These are phyloP conservation scores for Diversispora eburnea DNA, from an alignment of 192 early-diverging fungal species.

Conservation along the genomic window DNA sequence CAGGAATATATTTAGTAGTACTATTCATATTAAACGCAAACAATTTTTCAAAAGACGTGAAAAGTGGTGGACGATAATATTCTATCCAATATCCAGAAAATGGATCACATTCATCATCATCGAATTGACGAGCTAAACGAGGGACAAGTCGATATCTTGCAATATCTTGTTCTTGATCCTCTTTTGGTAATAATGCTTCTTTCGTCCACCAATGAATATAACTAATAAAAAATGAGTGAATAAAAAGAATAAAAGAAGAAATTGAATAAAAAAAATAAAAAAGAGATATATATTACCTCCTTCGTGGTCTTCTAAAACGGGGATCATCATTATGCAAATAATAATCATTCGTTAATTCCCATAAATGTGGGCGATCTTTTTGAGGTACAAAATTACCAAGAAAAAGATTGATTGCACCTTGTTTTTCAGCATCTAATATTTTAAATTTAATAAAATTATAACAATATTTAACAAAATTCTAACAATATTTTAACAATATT, in stretches of 20 bases:
- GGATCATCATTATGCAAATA: slow-evolving; percentile 74
- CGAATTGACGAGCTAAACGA: slow-evolving; percentile 25
- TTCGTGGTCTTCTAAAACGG: slow-evolving; percentile 32
- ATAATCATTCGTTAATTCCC: slow-evolving; percentile 76
- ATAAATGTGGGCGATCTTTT: slow-evolving; percentile 55
- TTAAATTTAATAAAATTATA: not conserved
- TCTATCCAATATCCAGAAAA: slow-evolving; percentile 66
- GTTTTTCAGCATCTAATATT: slow-evolving; percentile 85
- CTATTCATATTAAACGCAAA: slow-evolving; percentile 89
- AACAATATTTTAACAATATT: not conserved
- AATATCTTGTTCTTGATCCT: slow-evolving; percentile 23
- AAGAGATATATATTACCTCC: slow-evolving; percentile 41
- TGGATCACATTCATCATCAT: slow-evolving; percentile 23
- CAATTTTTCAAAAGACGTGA: slow-evolving; percentile 71
- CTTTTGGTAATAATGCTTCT: slow-evolving; percentile 40
- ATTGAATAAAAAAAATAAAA: not conserved
- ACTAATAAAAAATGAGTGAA: slow-evolving; percentile 34
- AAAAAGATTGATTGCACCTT: slow-evolving; percentile 92
- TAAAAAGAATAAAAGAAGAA: not conserved
- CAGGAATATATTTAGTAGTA: slow-evolving; percentile 55
- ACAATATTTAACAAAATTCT: not conserved
- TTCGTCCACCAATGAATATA: slow-evolving; percentile 64
- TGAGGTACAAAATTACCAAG: slow-evolving; percentile 67
- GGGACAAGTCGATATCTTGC: slow-evolving; percentile 32
- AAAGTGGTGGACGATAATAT: slow-evolving; percentile 78